phyloP scores from a whole-genome alignment of 2,329 filamentous ascomycete species.

The Colletotrichum liaoningense region DNA sequence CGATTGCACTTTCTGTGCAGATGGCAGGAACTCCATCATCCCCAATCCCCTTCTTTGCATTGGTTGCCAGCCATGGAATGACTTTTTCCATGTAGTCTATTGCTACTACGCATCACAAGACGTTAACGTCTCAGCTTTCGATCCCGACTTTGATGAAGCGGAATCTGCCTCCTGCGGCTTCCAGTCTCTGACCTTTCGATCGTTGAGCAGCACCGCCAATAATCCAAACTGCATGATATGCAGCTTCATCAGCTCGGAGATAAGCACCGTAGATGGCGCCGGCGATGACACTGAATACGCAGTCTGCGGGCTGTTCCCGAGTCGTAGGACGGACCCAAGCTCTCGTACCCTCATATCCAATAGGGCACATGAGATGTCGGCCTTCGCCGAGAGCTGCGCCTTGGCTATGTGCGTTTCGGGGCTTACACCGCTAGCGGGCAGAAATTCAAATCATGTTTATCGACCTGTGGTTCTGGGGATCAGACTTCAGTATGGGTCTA shows the following conservation, averaged over 20 bases:
- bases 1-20: background rate
- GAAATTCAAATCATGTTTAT: background rate
- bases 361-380: background rate
- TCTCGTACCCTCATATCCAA: background rate
- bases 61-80: background rate
- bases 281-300: background rate
- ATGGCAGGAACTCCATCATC: background rate
- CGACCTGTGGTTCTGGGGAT: background rate
- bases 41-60: background rate
- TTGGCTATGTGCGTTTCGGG: background rate
- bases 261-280: background rate
- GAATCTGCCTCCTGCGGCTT: background rate
- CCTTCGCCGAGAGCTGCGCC: background rate
- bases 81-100: background rate
- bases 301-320: background rate
- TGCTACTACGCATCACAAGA: background rate
- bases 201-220: background rate
- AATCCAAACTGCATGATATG: background rate
- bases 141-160: background rate
- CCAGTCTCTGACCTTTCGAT: background rate
- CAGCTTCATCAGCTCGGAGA: background rate
- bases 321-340: background rate
- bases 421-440: background rate
- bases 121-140: background rate
- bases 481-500: background rate